These are phyloP conservation scores for Phytophthora sp. DNA, from an alignment of 352 stramenopile species.

Conservation along the genomic window DNA sequence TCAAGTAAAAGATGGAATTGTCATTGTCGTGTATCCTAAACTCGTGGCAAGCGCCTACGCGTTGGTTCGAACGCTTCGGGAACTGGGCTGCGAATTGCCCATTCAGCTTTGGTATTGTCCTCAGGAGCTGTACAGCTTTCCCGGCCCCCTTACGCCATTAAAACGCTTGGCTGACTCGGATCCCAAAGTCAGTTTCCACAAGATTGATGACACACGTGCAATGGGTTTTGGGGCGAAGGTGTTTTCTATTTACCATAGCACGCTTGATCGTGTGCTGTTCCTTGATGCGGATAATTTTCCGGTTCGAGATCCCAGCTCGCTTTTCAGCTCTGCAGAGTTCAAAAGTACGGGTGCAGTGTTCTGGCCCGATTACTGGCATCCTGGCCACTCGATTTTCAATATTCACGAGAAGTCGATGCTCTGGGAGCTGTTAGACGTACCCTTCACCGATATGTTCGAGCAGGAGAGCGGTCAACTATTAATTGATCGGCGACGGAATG, in stretches of 20 bases:
- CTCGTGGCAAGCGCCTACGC: constrained; percentile 48
- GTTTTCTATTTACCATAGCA: constrained; percentile 47
- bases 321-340: constrained; percentile 52
- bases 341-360: constrained; percentile 48
- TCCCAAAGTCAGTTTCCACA: constrained; percentile 13
- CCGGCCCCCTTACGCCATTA: constrained; percentile 18
- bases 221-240: constrained; percentile 59
- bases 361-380: constrained; percentile 73
- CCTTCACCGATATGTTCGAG: constrained; percentile 64
- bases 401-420: constrained; percentile 54
- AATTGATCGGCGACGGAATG: constrained; percentile 41
- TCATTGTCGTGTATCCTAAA: constrained; percentile 64
- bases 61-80: constrained; percentile 40
- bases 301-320: constrained; percentile 46
- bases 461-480: constrained; percentile 68
- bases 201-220: constrained; percentile 34
- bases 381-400: constrained; percentile 64
- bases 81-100: constrained; percentile 40
- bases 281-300: constrained; percentile 65
- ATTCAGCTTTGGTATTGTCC: constrained; percentile 64
- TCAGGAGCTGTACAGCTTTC: constrained; percentile 39
- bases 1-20: constrained; percentile 33
- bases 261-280: constrained; percentile 53
- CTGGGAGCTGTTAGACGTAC: constrained; percentile 54
- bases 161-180: constrained; percentile 34